A percentile compares a stretch with the other conserved stretches of the same genome.
Evolutionary conservation across 176 grass and related monocot genomes (phyloP).

Genomic region (Elaeis guineensis): DNA sequence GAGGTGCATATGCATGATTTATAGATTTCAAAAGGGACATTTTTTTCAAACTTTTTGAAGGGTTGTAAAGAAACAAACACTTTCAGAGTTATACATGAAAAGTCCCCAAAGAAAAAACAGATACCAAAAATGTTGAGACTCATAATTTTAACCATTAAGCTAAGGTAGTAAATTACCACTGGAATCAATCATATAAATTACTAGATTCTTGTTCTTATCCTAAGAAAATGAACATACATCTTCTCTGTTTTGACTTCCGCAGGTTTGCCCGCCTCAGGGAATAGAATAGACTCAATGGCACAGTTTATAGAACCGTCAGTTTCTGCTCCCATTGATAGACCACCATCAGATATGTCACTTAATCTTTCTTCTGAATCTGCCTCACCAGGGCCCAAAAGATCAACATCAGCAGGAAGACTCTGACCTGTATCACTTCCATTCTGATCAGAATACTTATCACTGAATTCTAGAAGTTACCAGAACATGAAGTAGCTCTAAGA

Average conservation of each 20-base stretch:
- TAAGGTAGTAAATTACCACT: neutral
- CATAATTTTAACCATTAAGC: neutral
- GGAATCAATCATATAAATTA: neutral
- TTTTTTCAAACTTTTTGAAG: too few relatives aligned
- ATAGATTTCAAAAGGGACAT: too few relatives aligned
- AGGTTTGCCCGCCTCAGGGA: slow-evolving; percentile 23
- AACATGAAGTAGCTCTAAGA: slow-evolving; percentile 15
- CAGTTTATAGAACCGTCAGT: slow-evolving; percentile 51
- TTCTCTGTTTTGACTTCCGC: slow-evolving; percentile 18
- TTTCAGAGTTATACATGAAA: too few relatives aligned
- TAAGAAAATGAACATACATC: slow-evolving; percentile 24
- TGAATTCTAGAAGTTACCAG: slow-evolving; percentile 25
- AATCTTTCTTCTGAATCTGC: slow-evolving; percentile 45
- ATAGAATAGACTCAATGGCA: slow-evolving; percentile 43
- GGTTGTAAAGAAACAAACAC: too few relatives aligned
- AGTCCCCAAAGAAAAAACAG: too few relatives aligned
- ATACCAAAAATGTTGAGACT: neutral
- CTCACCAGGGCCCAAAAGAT: slow-evolving; percentile 30
- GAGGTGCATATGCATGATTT: too few relatives aligned
- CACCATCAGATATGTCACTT: slow-evolving; percentile 61
- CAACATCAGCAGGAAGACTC: slow-evolving; percentile 14
- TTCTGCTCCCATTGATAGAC: slow-evolving; percentile 46
- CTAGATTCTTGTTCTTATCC: too few relatives aligned
- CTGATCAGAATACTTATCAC: slow-evolving; percentile 22
- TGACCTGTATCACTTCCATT: slow-evolving; percentile 18